Percentiles rank a stretch among this genome's conserved stretches.
These are phyloP conservation scores for Phaseolus lunatus DNA, from an alignment of 306 rosid genomes.

Conservation along the genomic window DNA sequence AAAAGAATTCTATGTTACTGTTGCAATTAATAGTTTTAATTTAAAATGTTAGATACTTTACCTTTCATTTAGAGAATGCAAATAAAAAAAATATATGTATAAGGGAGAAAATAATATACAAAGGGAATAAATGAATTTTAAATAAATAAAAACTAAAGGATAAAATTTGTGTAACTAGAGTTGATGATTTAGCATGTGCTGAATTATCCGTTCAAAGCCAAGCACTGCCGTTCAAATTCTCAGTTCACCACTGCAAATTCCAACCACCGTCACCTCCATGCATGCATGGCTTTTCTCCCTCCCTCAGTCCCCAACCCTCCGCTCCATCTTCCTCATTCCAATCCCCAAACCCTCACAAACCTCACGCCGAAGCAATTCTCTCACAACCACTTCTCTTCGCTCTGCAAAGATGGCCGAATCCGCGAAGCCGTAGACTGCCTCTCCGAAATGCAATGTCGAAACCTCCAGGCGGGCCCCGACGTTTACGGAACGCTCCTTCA, in stretches of 20 bases:
- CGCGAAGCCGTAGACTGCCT: constrained; percentile 57
- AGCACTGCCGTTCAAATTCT: constrained; percentile 9
- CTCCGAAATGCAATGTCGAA: constrained; percentile 46
- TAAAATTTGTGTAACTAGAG: no score
- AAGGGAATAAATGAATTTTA: no score
- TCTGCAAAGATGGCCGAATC: constrained; percentile 65
- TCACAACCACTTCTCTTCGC: constrained; percentile 49
- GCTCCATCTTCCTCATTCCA: constrained; percentile 32
- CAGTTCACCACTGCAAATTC: constrained; percentile 12
- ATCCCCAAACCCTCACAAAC: constrained; percentile 48
- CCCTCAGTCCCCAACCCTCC: constrained; percentile 45
- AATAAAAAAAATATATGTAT: no score
- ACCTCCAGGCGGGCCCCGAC: constrained; percentile 53
- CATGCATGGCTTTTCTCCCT: constrained; percentile 54
- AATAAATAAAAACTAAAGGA: no score
- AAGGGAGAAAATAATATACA: no score
- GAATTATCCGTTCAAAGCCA: constrained; percentile 31
- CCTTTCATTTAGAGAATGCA: no score
- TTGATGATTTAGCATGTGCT: background rate
- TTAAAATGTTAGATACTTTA: no score
- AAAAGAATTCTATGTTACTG: background rate
- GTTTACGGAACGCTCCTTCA: constrained; percentile 79
- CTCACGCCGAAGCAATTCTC: constrained; percentile 42
- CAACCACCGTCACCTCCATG: constrained; percentile 18
- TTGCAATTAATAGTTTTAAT: background rate